phyloP scores from a whole-genome alignment of 805 yeast genomes.

The Metschnikowia continentalis region DNA sequence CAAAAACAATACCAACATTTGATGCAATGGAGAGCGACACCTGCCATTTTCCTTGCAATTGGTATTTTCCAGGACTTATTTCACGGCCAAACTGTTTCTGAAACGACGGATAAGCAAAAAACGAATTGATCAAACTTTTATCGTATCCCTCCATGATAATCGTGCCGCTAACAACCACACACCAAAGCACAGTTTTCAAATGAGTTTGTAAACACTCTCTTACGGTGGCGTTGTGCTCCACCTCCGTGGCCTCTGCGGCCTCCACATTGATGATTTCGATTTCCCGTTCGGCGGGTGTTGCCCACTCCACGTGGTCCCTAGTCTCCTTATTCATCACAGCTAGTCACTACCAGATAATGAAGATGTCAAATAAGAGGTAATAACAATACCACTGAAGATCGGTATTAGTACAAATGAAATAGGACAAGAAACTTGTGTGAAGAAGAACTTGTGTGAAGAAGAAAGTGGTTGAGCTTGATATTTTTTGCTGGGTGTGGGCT shows the following conservation, averaged over 20 bases:
- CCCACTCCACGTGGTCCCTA: no score
- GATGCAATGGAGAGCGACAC: conserved; percentile 13
- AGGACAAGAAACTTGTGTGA: no score
- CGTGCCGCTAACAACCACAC: conserved; percentile 8
- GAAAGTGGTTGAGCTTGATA: no score
- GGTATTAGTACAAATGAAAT: no score
- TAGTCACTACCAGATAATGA: no score
- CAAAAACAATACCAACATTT: conserved; percentile 33
- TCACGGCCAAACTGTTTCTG: conserved; percentile 6
- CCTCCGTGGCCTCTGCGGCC: conserved; percentile 21
- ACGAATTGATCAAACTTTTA: conserved; percentile 10
- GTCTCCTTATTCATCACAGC: no score
- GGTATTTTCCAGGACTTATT: conserved; percentile 1
- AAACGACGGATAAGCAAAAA: conserved; percentile 11
- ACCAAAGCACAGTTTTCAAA: conserved; percentile 12
- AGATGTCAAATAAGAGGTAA: no score
- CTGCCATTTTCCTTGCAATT: conserved; percentile 21
- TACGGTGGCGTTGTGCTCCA: conserved; percentile 19
- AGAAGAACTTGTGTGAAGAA: no score
- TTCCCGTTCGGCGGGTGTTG: neutral
- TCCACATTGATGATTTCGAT: conserved; percentile 5
- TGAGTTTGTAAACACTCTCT: conserved; percentile 9
- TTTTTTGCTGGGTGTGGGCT: no score
- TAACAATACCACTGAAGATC: no score
- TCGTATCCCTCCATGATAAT: conserved; percentile 14